Evolutionary conservation across 257 asterid species (phyloP).

Genomic region (Solanum gracilifrons): DNA sequence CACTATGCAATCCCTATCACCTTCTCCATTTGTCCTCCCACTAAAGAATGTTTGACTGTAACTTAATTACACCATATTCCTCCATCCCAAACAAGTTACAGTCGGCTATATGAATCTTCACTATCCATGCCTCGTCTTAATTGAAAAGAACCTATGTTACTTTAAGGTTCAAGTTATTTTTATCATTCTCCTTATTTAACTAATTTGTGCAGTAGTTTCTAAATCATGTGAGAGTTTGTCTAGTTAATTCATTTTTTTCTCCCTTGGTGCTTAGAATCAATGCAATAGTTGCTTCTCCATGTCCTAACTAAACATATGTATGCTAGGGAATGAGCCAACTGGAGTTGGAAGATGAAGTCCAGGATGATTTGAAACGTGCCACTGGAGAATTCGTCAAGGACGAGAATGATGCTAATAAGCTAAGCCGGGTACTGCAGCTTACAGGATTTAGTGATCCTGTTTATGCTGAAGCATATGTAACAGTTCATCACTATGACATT

Average conservation of each 20-base stretch:
- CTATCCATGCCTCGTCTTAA: not conserved
- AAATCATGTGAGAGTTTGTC: not conserved
- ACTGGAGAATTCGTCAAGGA: conserved; percentile 88
- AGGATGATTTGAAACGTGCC: conserved; percentile 91
- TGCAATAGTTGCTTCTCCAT: not conserved
- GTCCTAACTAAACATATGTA: not conserved
- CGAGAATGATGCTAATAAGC: conserved; percentile 77
- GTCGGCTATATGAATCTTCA: not conserved
- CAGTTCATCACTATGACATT: conserved; percentile 92
- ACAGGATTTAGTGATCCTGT: conserved; percentile 97
- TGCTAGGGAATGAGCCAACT: conserved; percentile 90
- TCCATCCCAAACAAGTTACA: not conserved
- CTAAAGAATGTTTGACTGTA: not conserved
- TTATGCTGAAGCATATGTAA: conserved; percentile 89
- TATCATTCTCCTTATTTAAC: not conserved
- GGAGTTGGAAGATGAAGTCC: conserved; percentile 89
- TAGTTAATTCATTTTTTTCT: not conserved
- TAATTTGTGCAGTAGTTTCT: not conserved
- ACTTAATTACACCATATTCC: not conserved
- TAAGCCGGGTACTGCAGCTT: conserved; percentile 78
- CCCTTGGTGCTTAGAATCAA: not conserved
- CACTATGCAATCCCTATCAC: not conserved
- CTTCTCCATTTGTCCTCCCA: not conserved
- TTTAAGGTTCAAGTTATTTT: not conserved
- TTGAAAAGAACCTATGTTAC: not conserved